Conservation (phyloP, 179 eudicot genomes). For the Amaranthus tricolor region DNA sequence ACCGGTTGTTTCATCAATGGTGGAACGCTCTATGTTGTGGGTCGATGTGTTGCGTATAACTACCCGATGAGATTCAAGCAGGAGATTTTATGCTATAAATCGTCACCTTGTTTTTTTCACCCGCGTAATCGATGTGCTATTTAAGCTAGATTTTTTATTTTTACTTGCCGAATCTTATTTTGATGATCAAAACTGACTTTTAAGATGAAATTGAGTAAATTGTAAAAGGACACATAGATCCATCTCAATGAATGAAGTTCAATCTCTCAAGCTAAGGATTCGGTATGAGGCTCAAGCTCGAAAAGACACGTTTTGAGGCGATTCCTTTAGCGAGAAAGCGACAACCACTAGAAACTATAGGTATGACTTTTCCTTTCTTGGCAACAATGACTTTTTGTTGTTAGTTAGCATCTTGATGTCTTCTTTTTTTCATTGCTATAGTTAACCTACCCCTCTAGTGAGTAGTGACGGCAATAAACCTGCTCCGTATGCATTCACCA, state of each 20-base stretch:
- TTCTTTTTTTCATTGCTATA: neutral
- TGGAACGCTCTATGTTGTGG: neutral
- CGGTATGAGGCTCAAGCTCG: neutral
- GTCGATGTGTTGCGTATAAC: neutral
- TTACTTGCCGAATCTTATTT: too few species aligned
- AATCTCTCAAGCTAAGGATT: neutral
- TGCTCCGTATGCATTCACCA: slow-evolving; percentile 23
- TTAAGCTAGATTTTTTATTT: too few species aligned
- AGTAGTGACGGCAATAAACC: slow-evolving; percentile 16
- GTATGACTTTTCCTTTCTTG: slow-evolving; percentile 1
- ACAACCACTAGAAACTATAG: slow-evolving; percentile 7
- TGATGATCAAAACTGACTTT: too few species aligned
- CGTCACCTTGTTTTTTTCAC: too few species aligned
- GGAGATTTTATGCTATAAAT: neutral
- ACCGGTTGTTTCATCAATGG: too few species aligned
- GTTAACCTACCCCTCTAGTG: slow-evolving; percentile 10
- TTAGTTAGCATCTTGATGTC: slow-evolving; percentile 8
- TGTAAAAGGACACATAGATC: neutral
- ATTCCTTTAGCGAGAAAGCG: neutral
- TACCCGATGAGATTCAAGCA: neutral
- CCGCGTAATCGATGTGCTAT: too few species aligned
- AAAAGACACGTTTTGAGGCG: neutral
- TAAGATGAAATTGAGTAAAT: neutral
- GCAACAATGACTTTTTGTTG: neutral
- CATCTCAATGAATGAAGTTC: neutral